Percentiles rank a stretch among this genome's conserved stretches.
Evolutionary conservation across 306 rosid species (phyloP).

Genomic region (Vigna angularis): DNA sequence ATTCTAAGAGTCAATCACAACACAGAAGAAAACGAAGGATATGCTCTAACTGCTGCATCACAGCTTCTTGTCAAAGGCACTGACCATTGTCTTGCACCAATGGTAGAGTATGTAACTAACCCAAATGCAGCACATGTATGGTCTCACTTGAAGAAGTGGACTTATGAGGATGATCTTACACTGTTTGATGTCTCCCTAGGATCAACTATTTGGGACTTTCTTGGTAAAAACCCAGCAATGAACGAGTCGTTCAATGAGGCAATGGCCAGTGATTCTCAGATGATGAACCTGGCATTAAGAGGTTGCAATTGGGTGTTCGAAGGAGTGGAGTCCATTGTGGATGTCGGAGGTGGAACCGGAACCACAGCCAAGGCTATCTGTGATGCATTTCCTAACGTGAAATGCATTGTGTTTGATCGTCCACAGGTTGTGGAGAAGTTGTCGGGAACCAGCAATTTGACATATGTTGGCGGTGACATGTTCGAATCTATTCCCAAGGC

Average conservation of each 20-base stretch:
- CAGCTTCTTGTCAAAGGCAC: slow-evolving; percentile 15
- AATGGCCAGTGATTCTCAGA: slow-evolving; percentile 50
- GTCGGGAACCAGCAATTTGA: slow-evolving; percentile 11
- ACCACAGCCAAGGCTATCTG: neutral
- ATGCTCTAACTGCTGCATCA: slow-evolving; percentile 39
- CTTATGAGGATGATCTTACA: slow-evolving; percentile 6
- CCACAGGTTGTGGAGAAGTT: slow-evolving; percentile 17
- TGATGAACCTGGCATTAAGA: slow-evolving; percentile 48
- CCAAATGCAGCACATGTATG: neutral
- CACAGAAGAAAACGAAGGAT: slow-evolving; percentile 41
- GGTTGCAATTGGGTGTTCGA: slow-evolving; percentile 42
- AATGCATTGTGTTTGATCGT: slow-evolving; percentile 30
- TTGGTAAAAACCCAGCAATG: neutral
- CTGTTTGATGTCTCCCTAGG: neutral
- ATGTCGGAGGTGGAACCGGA: slow-evolving; percentile 32
- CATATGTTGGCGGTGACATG: slow-evolving; percentile 36
- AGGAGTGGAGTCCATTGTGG: slow-evolving; percentile 46
- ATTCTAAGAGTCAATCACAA: neutral
- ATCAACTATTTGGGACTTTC: slow-evolving; percentile 30
- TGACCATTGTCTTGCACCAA: neutral
- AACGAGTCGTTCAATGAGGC: slow-evolving; percentile 33
- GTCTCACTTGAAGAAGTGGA: neutral
- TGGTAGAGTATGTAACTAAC: neutral
- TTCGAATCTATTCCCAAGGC: slow-evolving; percentile 23
- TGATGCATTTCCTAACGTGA: slow-evolving; percentile 12